phyloP scores from a whole-genome alignment of 306 rosid species.

The Morella rubra region DNA sequence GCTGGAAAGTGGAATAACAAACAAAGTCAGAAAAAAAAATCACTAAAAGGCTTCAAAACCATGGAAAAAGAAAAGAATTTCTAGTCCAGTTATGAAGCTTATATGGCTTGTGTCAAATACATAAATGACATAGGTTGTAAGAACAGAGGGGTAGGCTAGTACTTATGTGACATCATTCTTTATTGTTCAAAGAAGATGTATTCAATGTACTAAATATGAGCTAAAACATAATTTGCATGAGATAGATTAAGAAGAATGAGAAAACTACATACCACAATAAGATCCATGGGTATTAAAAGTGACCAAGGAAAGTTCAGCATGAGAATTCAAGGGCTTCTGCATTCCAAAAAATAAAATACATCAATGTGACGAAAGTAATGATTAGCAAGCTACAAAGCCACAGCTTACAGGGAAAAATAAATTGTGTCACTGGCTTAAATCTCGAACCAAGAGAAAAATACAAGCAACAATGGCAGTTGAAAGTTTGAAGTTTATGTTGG shows the following conservation, averaged over 20 bases:
- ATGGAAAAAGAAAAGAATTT: not conserved
- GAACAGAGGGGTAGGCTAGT: not conserved
- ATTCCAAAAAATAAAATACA: constrained; percentile 28
- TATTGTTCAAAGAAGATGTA: constrained; percentile 9
- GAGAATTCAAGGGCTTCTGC: constrained; percentile 69
- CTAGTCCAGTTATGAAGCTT: not conserved
- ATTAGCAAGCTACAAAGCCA: constrained; percentile 23
- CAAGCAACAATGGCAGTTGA: not conserved
- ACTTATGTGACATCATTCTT: not conserved
- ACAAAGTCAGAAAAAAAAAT: not conserved
- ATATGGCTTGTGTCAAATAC: not conserved
- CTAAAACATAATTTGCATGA: constrained; percentile 19
- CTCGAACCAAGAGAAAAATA: not conserved
- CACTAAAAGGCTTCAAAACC: not conserved
- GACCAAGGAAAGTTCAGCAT: constrained; percentile 70
- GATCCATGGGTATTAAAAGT: constrained; percentile 84
- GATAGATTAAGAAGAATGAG: constrained; percentile 15
- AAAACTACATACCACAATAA: constrained; percentile 70
- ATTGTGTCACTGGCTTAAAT: not conserved
- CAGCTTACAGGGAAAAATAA: not conserved
- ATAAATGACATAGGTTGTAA: not conserved
- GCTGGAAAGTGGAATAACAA: not conserved
- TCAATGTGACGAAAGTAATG: constrained; percentile 17
- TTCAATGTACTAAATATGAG: not conserved
- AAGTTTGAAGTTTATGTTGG: constrained; percentile 3